Base-by-base conservation (phyloP, 148 eudicot genomes). In the Agrostemma githago region DNA sequence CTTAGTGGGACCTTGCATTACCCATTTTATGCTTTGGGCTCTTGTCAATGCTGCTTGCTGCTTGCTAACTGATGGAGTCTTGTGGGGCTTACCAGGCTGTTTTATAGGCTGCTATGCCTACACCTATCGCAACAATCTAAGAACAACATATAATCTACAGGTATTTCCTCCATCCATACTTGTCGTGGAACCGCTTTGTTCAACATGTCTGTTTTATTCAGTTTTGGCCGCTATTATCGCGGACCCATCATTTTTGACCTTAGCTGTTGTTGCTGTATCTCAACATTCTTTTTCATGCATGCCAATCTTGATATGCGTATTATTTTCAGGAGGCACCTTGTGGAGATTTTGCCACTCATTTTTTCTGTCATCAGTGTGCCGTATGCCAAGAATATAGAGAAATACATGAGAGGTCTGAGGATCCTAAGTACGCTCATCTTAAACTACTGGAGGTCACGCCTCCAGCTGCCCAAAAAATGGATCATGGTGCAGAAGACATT, bases 321-420 rank as follows among this genome's bases (percentile, higher is more conserved):
- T 37, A 14, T 8, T 34, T 60, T 66, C 5, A 93, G 98, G 98
- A 93, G 82, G 94, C 90, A 48, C 98, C 98, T 6, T 90, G 98
- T 62, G 90, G 98, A 70, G 98, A 93, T 82, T 88, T 90, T 70
- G 81, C 83, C 58, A 93, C 98, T 63, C 98, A 93, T 78, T 85
- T 90, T 74, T 93, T 81, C 73, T 93, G 98, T 85, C 98, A 90
- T 82, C 82, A 74, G 61, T 93, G 98, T 67, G 98, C 98, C n/a
- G 44, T 89, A 38, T 93, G 98, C 74, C 98, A 93, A 86, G 98
- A 93, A 81, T 90, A 89, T 84, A 78, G 98, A 74, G 98, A 93
- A 74, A 89, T 93, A 51, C 82, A 84, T 19, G 96, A 93, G 71
- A 85, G 96, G 62, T 86, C 87, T 63, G 86, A 84, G 41, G 86